Percentiles rank a stretch among this genome's conserved stretches.
Conservation (phyloP, 495 filamentous ascomycete genomes). For the Podospora pseudopauciseta region DNA sequence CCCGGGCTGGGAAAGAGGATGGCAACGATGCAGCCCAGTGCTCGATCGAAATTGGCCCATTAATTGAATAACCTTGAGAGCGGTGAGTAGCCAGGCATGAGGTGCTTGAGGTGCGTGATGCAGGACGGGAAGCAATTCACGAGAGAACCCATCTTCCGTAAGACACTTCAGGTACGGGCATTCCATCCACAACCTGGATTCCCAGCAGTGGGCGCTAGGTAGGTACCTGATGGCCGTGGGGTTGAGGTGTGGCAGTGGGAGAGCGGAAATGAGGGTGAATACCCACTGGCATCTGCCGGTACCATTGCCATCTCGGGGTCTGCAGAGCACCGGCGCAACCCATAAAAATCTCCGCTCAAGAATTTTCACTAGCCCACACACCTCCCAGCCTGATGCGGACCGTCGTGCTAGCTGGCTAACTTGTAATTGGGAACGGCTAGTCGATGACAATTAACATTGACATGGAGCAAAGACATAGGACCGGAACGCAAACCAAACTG, state of each 20-base stretch:
- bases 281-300: constrained; percentile 8
- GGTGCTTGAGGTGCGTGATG: no score
- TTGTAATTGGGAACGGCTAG: no score
- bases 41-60: neutral
- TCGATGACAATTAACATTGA: neutral
- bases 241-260: neutral
- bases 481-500: neutral
- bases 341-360: constrained; percentile 7
- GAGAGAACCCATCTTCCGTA: neutral
- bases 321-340: neutral
- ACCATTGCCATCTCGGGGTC: constrained; percentile 12
- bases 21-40: neutral
- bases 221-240: neutral
- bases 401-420: no score
- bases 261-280: constrained; percentile 9
- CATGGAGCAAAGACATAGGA: neutral
- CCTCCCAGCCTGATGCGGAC: neutral
- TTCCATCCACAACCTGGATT: neutral
- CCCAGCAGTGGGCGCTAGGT: no score
- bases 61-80: neutral
- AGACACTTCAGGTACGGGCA: neutral
- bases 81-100: neutral
- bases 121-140: neutral
- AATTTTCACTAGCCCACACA: neutral
- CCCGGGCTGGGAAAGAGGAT: neutral